Evolutionary conservation across 148 eudicot genomes (phyloP).

Genomic region (Persicaria maculosa): DNA sequence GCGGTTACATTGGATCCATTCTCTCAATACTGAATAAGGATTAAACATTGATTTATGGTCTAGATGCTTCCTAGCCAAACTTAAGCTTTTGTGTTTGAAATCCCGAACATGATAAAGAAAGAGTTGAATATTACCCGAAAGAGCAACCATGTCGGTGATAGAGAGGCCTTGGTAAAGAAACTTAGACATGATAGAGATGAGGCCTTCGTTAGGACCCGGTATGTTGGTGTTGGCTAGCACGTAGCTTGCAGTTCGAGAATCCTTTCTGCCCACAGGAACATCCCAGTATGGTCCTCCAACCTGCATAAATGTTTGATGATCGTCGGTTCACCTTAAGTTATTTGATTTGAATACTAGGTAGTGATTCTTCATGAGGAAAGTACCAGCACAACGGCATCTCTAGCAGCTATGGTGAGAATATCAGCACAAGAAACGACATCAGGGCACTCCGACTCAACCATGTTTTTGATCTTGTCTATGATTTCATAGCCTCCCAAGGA

Average conservation of each 20-base stretch:
- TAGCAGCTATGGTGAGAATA: constrained; percentile 81
- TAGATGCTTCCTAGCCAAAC: background rate
- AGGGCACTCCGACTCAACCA: constrained; percentile 88
- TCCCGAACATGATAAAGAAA: background rate
- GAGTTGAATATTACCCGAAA: constrained; percentile 50
- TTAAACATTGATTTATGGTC: background rate
- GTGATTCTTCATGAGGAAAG: background rate
- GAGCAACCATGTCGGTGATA: constrained; percentile 90
- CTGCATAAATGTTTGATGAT: constrained; percentile 20
- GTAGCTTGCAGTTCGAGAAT: constrained; percentile 59
- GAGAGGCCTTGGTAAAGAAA: constrained; percentile 70
- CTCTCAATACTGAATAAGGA: no score
- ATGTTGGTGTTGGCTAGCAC: constrained; percentile 48
- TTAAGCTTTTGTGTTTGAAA: background rate
- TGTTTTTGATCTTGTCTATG: constrained; percentile 66
- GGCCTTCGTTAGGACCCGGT: constrained; percentile 60
- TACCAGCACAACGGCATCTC: constrained; percentile 75
- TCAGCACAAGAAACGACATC: constrained; percentile 89
- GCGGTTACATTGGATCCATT: no score
- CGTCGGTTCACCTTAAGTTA: background rate
- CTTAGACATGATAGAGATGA: constrained; percentile 68
- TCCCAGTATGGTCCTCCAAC: constrained; percentile 96
- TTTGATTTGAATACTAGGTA: background rate
- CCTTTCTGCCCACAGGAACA: constrained; percentile 79
- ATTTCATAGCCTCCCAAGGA: constrained; percentile 67